These are phyloP conservation scores for Pythium periplocum DNA, from an alignment of 352 stramenopile species.

Conservation along the genomic window DNA sequence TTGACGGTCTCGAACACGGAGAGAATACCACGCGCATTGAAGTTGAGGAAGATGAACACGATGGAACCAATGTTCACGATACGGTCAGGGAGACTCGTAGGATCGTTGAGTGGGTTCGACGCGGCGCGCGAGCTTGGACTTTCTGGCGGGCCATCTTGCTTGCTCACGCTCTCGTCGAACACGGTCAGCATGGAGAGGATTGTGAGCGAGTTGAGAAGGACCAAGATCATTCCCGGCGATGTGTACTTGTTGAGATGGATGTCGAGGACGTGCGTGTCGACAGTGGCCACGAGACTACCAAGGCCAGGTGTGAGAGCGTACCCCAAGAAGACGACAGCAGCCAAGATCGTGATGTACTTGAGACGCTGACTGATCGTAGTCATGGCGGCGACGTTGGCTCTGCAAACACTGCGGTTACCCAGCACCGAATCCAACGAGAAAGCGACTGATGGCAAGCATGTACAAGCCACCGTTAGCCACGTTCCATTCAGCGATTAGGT, in stretches of 20 bases:
- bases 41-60: constrained; percentile 11
- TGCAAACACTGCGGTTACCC: constrained; percentile 51
- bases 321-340: constrained; percentile 55
- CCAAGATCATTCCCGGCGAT: constrained; percentile 45
- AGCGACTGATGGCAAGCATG: too few relatives aligned
- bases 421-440: too few relatives aligned
- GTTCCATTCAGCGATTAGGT: too few relatives aligned
- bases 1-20: too few relatives aligned
- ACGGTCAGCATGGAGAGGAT: constrained; percentile 52
- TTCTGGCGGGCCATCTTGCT: constrained; percentile 45
- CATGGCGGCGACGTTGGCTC: constrained; percentile 58
- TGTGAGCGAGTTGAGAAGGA: constrained; percentile 47
- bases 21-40: too few relatives aligned
- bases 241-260: constrained; percentile 70
- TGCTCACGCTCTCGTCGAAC: constrained; percentile 37
- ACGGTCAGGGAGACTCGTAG: too few relatives aligned
- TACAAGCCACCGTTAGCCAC: too few relatives aligned
- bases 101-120: constrained; percentile 20
- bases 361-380: constrained; percentile 64
- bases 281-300: constrained; percentile 51
- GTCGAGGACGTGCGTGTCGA: constrained; percentile 40
- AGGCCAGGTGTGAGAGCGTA: constrained; percentile 44
- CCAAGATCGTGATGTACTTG: constrained; percentile 62
- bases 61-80: constrained; percentile 1
- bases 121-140: constrained; percentile 29